These are phyloP conservation scores for Termitomyces sp. DNA, from an alignment of 768 basidiomycete genomes.

Conservation along the genomic window DNA sequence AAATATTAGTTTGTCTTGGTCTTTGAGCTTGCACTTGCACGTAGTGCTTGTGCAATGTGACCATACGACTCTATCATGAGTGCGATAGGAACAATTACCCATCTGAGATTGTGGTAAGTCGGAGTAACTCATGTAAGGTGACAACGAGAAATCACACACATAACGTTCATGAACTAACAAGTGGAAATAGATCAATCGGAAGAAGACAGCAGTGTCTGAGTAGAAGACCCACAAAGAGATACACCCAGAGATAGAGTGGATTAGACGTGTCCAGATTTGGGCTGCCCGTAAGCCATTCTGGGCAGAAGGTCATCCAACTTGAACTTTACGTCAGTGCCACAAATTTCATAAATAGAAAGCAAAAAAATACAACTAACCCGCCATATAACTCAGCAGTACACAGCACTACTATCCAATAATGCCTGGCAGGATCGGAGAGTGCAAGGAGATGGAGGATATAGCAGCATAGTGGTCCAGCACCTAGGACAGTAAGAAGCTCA, in stretches of 20 bases:
- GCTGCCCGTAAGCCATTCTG: conserved; percentile 79
- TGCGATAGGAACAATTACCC: conserved; percentile 74
- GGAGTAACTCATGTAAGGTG: conserved; percentile 1
- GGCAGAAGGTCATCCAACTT: conserved; percentile 87
- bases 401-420: conserved; percentile 78
- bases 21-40: conserved; percentile 25
- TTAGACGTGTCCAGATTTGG: conserved; percentile 70
- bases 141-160: conserved; percentile 41
- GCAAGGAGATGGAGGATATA: conserved; percentile 66
- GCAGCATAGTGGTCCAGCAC: conserved; percentile 69
- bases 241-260: conserved; percentile 70
- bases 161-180: conserved; percentile 70
- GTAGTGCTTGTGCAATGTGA: conserved; percentile 60
- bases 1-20: conserved; percentile 26
- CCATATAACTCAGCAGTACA: conserved; percentile 78
- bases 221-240: conserved; percentile 59
- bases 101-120: conserved; percentile 37
- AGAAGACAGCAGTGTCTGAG: not conserved
- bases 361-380: conserved; percentile 36
- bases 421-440: conserved; percentile 57
- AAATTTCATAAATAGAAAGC: not conserved
- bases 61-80: conserved; percentile 77
- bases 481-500: conserved; percentile 79
- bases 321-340: not conserved
- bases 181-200: not conserved